Evolutionary conservation across 2,329 filamentous ascomycete species (phyloP), one percentile per base, ranked within the genome.

Genomic region (Chaetomium strumarium): DNA sequence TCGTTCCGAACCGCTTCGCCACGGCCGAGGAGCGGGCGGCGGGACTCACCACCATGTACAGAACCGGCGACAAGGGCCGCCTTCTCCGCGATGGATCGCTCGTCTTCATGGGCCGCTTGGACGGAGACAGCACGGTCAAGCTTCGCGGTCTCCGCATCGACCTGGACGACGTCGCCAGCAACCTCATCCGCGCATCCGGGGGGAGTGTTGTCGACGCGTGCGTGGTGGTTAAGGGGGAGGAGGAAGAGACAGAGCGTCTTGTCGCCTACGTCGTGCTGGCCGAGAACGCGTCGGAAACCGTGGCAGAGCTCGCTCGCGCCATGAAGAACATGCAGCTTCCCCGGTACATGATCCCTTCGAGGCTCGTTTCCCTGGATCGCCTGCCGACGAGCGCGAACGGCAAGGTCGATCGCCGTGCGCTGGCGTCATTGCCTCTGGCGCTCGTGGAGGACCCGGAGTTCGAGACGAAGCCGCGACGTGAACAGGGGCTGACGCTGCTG

Each of bases 41-140:
- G 11, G 33, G 33, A 14, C 33, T 34, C 33, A 34, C 31, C 14
- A 42, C 42, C 5, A 42, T 51, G 41, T 46, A 24, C 42, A 51
- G 45, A 42, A 51, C 49, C 3, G 49, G 49, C 29, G 49, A 51
- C 29, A 41, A 46, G 5, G 49, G 39, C 16, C 24, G 43, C 4
- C 29, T 17, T 17, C 43, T 51, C 12, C 49, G 17, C 13, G 41
- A 40, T 37, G 49, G 49, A 24, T 30, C 10, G 19, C 43, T 51
- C 43, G 49, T 46, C 43, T 51, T 34, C 49, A 40, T 51, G 19
- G 49, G 49, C 43, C 49, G 49, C 17, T 19, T 42, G 36, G 49
- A 51, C 36, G 33, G 45, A 13, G 41, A 46, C 33, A 34, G 33
- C 33, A 34, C 12, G 24, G 49, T 42, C 36, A 51, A 51, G 42